Percentiles rank a stretch among this genome's conserved stretches.
phyloP scores from a whole-genome alignment of 2,329 filamentous ascomycete genomes.

The Stachybotrys elegans region DNA sequence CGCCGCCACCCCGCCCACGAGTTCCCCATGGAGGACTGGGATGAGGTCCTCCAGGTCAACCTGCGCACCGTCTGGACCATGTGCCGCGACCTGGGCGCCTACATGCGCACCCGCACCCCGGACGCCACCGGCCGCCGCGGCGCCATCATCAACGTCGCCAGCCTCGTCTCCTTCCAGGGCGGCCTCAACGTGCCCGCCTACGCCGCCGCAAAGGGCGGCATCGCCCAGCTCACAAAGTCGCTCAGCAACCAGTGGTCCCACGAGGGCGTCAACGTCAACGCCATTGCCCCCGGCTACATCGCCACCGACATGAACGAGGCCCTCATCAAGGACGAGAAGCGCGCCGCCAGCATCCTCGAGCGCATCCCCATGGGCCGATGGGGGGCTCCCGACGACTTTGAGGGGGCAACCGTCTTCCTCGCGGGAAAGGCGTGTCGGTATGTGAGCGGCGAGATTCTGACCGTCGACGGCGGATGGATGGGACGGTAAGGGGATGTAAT shows the following conservation, averaged over 20 bases:
- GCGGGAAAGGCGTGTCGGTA: conserved; percentile 68
- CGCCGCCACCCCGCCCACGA: conserved; percentile 55
- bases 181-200: conserved; percentile 80
- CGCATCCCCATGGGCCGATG: conserved; percentile 74
- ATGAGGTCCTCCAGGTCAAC: conserved; percentile 70
- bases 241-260: conserved; percentile 73
- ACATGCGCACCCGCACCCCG: conserved; percentile 57
- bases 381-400: conserved; percentile 76
- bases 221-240: conserved; percentile 72
- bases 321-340: conserved; percentile 60
- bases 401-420: conserved; percentile 67
- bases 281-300: conserved; percentile 77
- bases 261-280: conserved; percentile 72
- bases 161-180: conserved; percentile 73
- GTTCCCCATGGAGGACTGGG: conserved; percentile 61
- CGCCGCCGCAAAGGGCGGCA: conserved; percentile 71
- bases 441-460: conserved; percentile 69
- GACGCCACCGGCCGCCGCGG: conserved; percentile 47
- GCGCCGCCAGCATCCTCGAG: conserved; percentile 64
- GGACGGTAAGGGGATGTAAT: conserved; percentile 61
- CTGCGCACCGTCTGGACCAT: conserved; percentile 69
- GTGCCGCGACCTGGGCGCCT: conserved; percentile 64
- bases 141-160: conserved; percentile 72
- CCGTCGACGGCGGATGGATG: conserved; percentile 88
- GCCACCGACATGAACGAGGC: conserved; percentile 82